Evolutionary conservation across 768 basidiomycete genomes (phyloP).

Genomic region (Sistotremastrum suecicum): DNA sequence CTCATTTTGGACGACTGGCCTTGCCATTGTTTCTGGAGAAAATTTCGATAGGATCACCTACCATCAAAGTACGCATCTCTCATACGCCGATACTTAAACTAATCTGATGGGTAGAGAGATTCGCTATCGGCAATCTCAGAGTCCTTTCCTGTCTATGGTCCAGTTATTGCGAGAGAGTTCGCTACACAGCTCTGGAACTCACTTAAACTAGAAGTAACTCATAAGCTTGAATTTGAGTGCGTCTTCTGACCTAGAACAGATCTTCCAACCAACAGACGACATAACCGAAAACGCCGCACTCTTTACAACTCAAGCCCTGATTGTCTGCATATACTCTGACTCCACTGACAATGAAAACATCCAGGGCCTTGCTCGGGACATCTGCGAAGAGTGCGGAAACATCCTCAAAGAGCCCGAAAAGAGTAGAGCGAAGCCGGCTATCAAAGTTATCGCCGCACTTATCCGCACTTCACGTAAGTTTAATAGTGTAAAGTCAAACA

Average conservation of each 20-base stretch:
- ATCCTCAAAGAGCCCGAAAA: constrained; percentile 87
- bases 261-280: constrained; percentile 81
- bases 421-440: constrained; percentile 77
- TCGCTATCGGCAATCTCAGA: constrained; percentile 61
- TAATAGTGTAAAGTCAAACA: constrained; percentile 3
- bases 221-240: neutral
- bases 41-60: constrained; percentile 64
- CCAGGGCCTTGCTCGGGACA: constrained; percentile 53
- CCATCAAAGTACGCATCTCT: constrained; percentile 52
- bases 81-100: neutral
- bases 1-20: constrained; percentile 71
- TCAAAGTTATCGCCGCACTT: constrained; percentile 67
- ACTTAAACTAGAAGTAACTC: constrained; percentile 70
- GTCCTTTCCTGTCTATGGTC: constrained; percentile 80
- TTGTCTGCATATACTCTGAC: constrained; percentile 52
- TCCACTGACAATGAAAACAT: constrained; percentile 23
- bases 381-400: constrained; percentile 67
- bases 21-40: constrained; percentile 88
- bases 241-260: constrained; percentile 28
- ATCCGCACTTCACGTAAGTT: constrained; percentile 65
- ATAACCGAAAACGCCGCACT: constrained; percentile 65
- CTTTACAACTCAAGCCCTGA: constrained; percentile 53
- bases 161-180: constrained; percentile 38
- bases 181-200: constrained; percentile 81
- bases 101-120: constrained; percentile 47